phyloP scores from a whole-genome alignment of 306 rosid species.

The Prunus kanzakura region DNA sequence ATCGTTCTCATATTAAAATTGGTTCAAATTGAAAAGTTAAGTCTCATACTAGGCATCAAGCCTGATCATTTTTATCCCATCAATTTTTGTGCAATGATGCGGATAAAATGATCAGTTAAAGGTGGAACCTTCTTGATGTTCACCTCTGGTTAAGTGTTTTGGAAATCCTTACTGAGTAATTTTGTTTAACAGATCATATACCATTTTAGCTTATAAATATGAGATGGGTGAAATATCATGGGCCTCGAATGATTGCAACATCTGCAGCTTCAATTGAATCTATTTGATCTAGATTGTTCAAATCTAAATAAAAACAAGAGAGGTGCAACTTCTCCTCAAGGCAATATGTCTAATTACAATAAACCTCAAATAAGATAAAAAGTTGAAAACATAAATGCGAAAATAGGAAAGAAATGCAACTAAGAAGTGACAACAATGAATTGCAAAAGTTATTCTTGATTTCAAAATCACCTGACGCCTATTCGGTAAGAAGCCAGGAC shows the following conservation, averaged over 20 bases:
- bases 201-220: neutral
- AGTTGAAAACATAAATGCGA: neutral
- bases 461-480: conserved; percentile 73
- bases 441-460: neutral
- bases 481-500: conserved; percentile 87
- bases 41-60: neutral
- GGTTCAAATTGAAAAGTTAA: neutral
- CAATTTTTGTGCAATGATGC: neutral
- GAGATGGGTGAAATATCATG: neutral
- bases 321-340: neutral
- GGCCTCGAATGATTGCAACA: neutral
- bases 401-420: neutral
- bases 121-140: neutral
- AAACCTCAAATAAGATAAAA: neutral
- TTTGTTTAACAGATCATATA: neutral
- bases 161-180: neutral
- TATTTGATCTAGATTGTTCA: neutral
- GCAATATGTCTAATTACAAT: neutral
- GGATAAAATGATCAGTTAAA: neutral
- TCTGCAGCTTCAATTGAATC: conserved; percentile 10
- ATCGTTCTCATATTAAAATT: neutral
- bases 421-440: neutral
- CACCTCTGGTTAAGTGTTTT: neutral
- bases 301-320: neutral
- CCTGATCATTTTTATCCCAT: neutral